phyloP scores from a whole-genome alignment of 768 basidiomycete species.

The Rhizopogon salebrosus region DNA sequence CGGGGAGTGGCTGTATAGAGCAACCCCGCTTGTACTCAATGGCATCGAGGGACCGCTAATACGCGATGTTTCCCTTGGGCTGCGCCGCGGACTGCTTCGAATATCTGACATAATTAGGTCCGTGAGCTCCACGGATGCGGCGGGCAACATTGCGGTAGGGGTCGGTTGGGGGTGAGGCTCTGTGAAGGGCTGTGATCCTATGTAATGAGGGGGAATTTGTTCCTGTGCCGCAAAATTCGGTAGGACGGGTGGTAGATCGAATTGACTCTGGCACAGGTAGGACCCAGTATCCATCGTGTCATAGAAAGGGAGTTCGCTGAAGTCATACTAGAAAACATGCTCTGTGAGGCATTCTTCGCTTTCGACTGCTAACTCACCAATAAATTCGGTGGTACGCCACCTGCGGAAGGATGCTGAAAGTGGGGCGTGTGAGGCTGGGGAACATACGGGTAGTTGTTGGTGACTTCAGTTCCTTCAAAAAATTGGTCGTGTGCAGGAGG shows the following conservation, averaged over 20 bases:
- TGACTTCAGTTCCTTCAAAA: background rate
- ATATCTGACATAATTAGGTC: background rate
- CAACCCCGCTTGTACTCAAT: background rate
- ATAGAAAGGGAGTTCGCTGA: background rate
- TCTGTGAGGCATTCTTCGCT: background rate
- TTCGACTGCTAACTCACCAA: background rate
- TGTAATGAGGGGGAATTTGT: too few relatives aligned
- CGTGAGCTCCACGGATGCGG: background rate
- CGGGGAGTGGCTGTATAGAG: slow-evolving; percentile 15
- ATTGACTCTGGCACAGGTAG: background rate
- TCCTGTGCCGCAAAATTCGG: background rate
- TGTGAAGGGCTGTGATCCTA: background rate
- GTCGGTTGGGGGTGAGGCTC: background rate
- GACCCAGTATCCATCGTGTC: background rate
- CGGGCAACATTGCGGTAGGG: background rate
- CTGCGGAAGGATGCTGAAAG: background rate
- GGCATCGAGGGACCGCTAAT: slow-evolving; percentile 8
- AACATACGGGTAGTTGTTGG: background rate
- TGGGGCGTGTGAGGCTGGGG: background rate
- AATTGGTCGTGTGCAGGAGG: background rate
- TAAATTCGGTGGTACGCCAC: background rate
- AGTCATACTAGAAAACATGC: background rate
- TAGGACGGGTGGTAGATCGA: too few relatives aligned
- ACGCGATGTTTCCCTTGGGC: background rate
- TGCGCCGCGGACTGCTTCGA: background rate